Percentiles rank a stretch among this genome's conserved stretches.
Evolutionary conservation across 2,329 filamentous ascomycete species (phyloP).

Genomic region (Myrmaecium sp.): DNA sequence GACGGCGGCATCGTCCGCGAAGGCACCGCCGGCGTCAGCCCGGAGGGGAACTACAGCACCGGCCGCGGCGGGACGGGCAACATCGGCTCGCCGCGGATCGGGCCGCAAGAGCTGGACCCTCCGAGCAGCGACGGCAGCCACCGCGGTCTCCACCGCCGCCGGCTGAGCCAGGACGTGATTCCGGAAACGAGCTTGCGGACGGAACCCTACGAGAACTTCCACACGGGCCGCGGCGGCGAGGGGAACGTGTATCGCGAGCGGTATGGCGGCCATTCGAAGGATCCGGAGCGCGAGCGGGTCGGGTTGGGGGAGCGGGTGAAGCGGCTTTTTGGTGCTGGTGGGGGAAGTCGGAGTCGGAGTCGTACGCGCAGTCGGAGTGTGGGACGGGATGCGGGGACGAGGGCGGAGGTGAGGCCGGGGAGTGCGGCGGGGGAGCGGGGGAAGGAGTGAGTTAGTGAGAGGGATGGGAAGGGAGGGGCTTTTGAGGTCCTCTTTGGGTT

Average conservation of each 20-base stretch:
- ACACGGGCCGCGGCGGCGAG: constrained; percentile 30
- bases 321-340: too few relatives aligned
- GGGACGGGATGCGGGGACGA: too few relatives aligned
- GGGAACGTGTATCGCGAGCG: constrained; percentile 32
- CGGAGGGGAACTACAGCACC: constrained; percentile 22
- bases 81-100: constrained; percentile 19
- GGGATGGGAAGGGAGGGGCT: too few relatives aligned
- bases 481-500: too few relatives aligned
- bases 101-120: constrained; percentile 10
- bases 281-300: constrained; percentile 15
- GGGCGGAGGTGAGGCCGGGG: too few relatives aligned
- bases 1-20: constrained; percentile 30
- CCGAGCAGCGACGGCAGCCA: too few relatives aligned
- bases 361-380: too few relatives aligned
- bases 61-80: constrained; percentile 27
- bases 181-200: constrained; percentile 25
- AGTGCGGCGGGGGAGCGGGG: too few relatives aligned
- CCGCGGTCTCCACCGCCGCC: constrained; percentile 8
- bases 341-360: too few relatives aligned
- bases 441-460: too few relatives aligned
- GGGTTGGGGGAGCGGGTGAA: constrained; percentile 28
- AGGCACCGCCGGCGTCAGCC: constrained; percentile 22
- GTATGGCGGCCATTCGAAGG: constrained; percentile 27
- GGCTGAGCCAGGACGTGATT: constrained; percentile 23
- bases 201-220: constrained; percentile 25